Evolutionary conservation across 192 early-diverging fungal genomes (phyloP), one percentile per base, ranked within the genome.

Genomic region (Umbelopsis ramanniana): DNA sequence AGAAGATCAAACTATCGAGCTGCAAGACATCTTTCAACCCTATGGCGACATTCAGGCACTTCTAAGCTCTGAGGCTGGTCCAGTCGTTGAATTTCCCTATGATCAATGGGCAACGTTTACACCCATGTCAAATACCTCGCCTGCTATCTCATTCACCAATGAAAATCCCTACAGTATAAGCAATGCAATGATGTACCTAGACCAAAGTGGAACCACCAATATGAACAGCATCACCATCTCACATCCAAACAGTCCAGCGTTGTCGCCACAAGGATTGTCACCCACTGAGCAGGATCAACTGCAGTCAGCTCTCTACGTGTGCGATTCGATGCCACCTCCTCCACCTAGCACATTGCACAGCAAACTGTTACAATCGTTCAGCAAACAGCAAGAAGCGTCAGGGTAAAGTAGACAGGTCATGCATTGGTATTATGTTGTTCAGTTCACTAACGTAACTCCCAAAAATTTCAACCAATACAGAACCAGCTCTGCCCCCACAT

Each of bases 1-100:
- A 33, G 63, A 52, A 24, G 69, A 78, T 43, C 76, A 78, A 57
- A 70, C 73, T 12, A 57, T 84, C 37, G 54, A 73, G 40, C 66
- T 84, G 29, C 77, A 80, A 52, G 73, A 78, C 40, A 77, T 68
- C 24, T 75, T 82, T 68, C 73, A 68, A 37, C 46, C 74, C 4
- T 74, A 74, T 66, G 57, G 57, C 33, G 72, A 69, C 24, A 69
- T 78, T 37, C 76, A 78, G 47, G 67, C 76, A 23, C 70, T 74
- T 47, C 23, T 79, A 12, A 67, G 72, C 29, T 46, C 73, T 55
- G 72, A 68, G 37, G 72, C 45, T 37, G 33, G 33, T 6, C 57
- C 57, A 5, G 57, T 63, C 10, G 19, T 63, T 29, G 57, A 63
- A 63, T 63, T 63, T 19, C 57, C 57, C 3, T 63, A 63, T 35